phyloP scores from a whole-genome alignment of 106 monocot species.

The Allium fistulosum region DNA sequence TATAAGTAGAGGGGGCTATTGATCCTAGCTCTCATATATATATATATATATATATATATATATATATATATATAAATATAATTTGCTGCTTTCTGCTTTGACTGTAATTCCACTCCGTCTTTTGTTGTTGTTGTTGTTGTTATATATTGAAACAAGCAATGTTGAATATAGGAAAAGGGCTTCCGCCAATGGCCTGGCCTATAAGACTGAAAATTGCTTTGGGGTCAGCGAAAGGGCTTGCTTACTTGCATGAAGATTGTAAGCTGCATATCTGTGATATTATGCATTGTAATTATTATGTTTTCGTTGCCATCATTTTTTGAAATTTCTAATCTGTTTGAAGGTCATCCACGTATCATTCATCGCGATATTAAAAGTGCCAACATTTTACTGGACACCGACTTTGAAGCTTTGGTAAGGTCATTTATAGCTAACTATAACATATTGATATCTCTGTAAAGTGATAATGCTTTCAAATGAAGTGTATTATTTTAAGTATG shows the following conservation, averaged over 20 bases:
- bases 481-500: too few relatives aligned
- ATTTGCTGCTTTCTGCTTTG: too few relatives aligned
- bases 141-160: not conserved
- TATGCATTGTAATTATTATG: not conserved
- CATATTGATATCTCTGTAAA: too few relatives aligned
- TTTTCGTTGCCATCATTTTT: not conserved
- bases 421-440: not conserved
- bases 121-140: not conserved
- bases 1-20: too few relatives aligned
- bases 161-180: slow-evolving; percentile 35
- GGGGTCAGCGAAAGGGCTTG: slow-evolving; percentile 79
- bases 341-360: slow-evolving; percentile 86
- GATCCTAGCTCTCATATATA: too few relatives aligned
- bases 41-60: too few relatives aligned
- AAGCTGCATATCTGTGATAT: slow-evolving; percentile 8
- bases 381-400: slow-evolving; percentile 71
- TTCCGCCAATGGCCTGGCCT: slow-evolving; percentile 62
- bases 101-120: not conserved
- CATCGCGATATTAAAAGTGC: slow-evolving; percentile 88
- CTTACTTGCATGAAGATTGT: slow-evolving; percentile 95
- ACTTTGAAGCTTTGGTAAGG: slow-evolving; percentile 75
- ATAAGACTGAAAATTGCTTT: slow-evolving; percentile 77
- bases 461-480: too few relatives aligned
- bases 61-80: too few relatives aligned
- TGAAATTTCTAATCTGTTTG: slow-evolving; percentile 8